These are phyloP conservation scores for Leccinum ponderosum DNA, from an alignment of 1,284 basidiomycete genomes.

Conservation along the genomic window DNA sequence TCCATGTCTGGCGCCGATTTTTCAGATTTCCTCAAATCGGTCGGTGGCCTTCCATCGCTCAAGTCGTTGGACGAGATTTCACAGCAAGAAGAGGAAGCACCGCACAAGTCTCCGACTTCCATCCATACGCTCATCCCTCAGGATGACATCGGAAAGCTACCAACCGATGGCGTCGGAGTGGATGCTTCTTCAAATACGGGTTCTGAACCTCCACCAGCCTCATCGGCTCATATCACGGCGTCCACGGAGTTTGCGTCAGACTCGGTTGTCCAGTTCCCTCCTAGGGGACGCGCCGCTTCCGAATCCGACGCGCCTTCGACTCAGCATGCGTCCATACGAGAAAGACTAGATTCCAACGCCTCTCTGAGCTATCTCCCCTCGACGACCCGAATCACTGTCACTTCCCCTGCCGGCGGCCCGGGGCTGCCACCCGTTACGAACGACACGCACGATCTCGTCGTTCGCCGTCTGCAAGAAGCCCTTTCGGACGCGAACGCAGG, in stretches of 20 bases:
- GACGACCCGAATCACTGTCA: slow-evolving; percentile 44
- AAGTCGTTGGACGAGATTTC: slow-evolving; percentile 46
- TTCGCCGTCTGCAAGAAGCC: slow-evolving; percentile 57
- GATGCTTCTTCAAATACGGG: neutral
- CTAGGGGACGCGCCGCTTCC: slow-evolving; percentile 23
- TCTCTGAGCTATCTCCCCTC: slow-evolving; percentile 22
- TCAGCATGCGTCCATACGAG: slow-evolving; percentile 7
- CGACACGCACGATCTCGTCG: slow-evolving; percentile 49
- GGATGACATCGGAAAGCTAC: slow-evolving; percentile 27
- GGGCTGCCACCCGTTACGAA: slow-evolving; percentile 32
- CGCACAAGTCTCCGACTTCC: slow-evolving; percentile 24
- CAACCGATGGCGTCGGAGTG: neutral
- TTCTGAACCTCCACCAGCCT: neutral
- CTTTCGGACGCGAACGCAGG: slow-evolving; percentile 65
- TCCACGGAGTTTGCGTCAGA: slow-evolving; percentile 15
- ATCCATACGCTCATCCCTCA: slow-evolving; percentile 32
- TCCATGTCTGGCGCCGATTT: slow-evolving; percentile 82
- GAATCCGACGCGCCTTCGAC: slow-evolving; percentile 21
- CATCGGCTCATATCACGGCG: slow-evolving; percentile 2
- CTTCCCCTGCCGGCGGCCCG: slow-evolving; percentile 40
- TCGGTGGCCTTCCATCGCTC: slow-evolving; percentile 45
- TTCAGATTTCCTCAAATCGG: slow-evolving; percentile 62
- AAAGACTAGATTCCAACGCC: slow-evolving; percentile 19
- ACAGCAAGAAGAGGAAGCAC: slow-evolving; percentile 32
- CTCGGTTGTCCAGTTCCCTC: slow-evolving; percentile 14